Percentiles rank a stretch among this genome's conserved stretches.
Evolutionary conservation across 257 asterid species (phyloP).

Genomic region (Primulina tabacum): DNA sequence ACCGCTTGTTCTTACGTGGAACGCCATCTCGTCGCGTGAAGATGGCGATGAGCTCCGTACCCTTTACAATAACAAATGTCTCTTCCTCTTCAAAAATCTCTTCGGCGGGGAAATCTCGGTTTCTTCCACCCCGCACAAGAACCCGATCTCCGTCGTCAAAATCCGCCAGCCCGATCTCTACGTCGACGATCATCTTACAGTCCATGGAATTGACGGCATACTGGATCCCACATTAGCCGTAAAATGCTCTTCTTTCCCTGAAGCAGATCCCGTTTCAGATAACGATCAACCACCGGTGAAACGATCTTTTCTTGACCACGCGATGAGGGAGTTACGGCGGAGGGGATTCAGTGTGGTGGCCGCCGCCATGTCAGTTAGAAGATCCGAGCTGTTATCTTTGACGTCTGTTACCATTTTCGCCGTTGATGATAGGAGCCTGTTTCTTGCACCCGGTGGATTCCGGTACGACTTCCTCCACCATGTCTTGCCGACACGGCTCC

Average conservation of each 20-base stretch:
- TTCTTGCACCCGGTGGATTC: slow-evolving; percentile 44
- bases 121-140: slow-evolving; percentile 48
- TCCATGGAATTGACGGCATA: slow-evolving; percentile 68
- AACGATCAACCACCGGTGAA: slow-evolving; percentile 26
- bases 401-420: slow-evolving; percentile 53
- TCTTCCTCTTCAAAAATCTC: slow-evolving; percentile 36
- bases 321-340: slow-evolving; percentile 46
- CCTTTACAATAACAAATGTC: slow-evolving; percentile 48
- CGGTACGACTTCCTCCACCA: slow-evolving; percentile 57
- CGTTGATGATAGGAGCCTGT: slow-evolving; percentile 52
- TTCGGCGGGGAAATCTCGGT: slow-evolving; percentile 37
- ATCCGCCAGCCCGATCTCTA: slow-evolving; percentile 66
- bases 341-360: slow-evolving; percentile 59
- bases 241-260: slow-evolving; percentile 34
- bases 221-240: slow-evolving; percentile 49
- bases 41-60: slow-evolving; percentile 50
- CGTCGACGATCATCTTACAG: slow-evolving; percentile 49
- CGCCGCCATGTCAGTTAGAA: slow-evolving; percentile 42
- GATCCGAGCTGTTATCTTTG: slow-evolving; percentile 43
- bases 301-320: slow-evolving; percentile 48
- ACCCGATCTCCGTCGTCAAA: slow-evolving; percentile 36
- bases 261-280: slow-evolving; percentile 20
- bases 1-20: slow-evolving; percentile 49
- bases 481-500: slow-evolving; percentile 50
- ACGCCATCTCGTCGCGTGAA: slow-evolving; percentile 33